Percentiles rank a stretch among this genome's conserved stretches.
phyloP scores from a whole-genome alignment of 192 early-diverging fungal species.

The Coemansia furcata region DNA sequence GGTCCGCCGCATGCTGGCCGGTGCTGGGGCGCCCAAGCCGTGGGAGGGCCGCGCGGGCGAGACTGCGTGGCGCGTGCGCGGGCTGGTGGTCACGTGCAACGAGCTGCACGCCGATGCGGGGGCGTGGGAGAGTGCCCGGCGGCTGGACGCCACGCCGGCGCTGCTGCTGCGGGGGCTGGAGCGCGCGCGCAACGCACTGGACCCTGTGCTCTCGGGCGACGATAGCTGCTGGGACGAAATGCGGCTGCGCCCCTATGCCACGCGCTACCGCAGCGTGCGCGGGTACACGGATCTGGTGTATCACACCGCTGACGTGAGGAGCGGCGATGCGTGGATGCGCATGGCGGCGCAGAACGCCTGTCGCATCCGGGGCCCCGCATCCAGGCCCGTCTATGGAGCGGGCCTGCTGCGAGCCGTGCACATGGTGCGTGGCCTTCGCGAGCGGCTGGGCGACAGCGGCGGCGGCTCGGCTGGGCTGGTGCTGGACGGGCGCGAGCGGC shows the following conservation, averaged over 20 bases:
- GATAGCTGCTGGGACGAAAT: conserved; percentile 19
- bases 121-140: conserved; percentile 5
- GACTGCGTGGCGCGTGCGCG: conserved; percentile 11
- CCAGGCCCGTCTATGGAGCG: conserved; percentile 14
- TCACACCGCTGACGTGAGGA: background rate
- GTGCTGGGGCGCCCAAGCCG: background rate
- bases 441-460: conserved; percentile 33
- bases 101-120: background rate
- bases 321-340: conserved; percentile 27
- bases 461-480: conserved; percentile 49
- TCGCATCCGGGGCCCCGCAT: conserved; percentile 16
- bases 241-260: conserved; percentile 22
- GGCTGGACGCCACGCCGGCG: conserved; percentile 21
- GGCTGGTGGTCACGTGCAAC: conserved; percentile 8
- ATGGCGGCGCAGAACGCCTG: conserved; percentile 10
- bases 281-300: background rate
- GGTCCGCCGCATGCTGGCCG: conserved; percentile 47
- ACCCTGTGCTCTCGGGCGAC: conserved; percentile 4
- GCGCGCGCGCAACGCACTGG: conserved; percentile 13
- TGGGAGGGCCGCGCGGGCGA: conserved; percentile 1
- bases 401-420: conserved; percentile 9
- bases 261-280: conserved; percentile 4
- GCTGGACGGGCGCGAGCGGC: conserved; percentile 43
- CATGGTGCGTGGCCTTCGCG: background rate
- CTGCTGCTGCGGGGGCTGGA: conserved; percentile 12